Conservation (phyloP, 2,329 filamentous ascomycete genomes). For the Cucurbitaria berberidis region DNA sequence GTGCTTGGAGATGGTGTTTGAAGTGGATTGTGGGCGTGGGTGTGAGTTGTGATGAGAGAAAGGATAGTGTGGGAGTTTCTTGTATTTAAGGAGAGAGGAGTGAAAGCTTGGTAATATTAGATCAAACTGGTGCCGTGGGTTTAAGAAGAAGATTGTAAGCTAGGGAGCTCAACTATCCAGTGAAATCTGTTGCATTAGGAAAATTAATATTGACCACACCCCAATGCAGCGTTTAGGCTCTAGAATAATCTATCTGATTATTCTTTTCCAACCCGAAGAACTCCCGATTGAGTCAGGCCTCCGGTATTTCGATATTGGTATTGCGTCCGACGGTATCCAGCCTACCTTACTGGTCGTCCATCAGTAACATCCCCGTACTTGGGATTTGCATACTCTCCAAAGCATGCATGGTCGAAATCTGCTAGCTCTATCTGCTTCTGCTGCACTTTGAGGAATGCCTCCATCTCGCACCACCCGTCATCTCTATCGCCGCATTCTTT, state of each 20-base stretch:
- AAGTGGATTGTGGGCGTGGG: neutral
- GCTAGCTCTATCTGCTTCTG: conserved; percentile 64
- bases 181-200: too few relatives aligned
- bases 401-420: conserved; percentile 70
- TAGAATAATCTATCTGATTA: neutral
- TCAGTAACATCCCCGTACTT: conserved; percentile 59
- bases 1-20: neutral
- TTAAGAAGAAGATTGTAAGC: too few relatives aligned
- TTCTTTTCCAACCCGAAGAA: neutral
- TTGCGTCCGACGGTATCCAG: neutral
- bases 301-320: neutral
- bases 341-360: conserved; percentile 52
- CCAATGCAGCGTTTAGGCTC: too few relatives aligned
- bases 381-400: conserved; percentile 60
- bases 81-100: too few relatives aligned
- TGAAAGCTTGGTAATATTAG: too few relatives aligned
- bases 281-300: neutral
- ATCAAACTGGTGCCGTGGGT: too few relatives aligned
- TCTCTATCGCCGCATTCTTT: conserved; percentile 68
- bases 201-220: too few relatives aligned
- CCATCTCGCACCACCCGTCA: conserved; percentile 79
- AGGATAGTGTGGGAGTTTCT: neutral
- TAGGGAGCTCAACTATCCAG: too few relatives aligned
- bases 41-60: neutral
- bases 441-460: conserved; percentile 69